phyloP scores from a whole-genome alignment of 1,284 basidiomycete species.

The Austroboletus niveus region DNA sequence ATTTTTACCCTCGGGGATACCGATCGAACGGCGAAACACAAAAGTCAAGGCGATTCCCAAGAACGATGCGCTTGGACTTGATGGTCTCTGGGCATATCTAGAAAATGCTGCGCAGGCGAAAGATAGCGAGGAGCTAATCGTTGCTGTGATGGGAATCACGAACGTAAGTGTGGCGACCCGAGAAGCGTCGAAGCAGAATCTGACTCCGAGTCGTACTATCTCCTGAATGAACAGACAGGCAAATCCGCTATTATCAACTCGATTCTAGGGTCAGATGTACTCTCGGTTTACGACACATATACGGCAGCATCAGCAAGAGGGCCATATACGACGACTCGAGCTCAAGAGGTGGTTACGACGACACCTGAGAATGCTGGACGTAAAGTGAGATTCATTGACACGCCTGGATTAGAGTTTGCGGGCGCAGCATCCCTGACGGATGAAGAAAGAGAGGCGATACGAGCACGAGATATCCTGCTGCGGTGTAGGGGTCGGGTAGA shows the following conservation, averaged over 20 bases:
- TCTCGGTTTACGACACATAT: conserved; percentile 63
- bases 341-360: conserved; percentile 61
- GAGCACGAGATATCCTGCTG: conserved; percentile 71
- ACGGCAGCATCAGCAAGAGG: conserved; percentile 49
- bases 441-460: conserved; percentile 37
- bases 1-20: conserved; percentile 47
- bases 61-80: conserved; percentile 60
- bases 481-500: conserved; percentile 87
- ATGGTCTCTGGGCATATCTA: conserved; percentile 47
- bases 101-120: conserved; percentile 47
- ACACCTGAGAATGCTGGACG: conserved; percentile 36
- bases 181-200: not conserved
- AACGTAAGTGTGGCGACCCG: conserved; percentile 51
- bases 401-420: conserved; percentile 75
- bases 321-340: conserved; percentile 68
- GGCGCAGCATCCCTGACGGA: conserved; percentile 43
- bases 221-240: conserved; percentile 50
- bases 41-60: conserved; percentile 40
- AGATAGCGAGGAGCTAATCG: conserved; percentile 45
- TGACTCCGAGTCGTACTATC: conserved; percentile 3
- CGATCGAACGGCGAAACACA: conserved; percentile 28
- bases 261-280: conserved; percentile 50
- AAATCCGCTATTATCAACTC: conserved; percentile 86
- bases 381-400: conserved; percentile 72
- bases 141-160: conserved; percentile 74